Evolutionary conservation across 306 rosid species (phyloP), one percentile per base, ranked within the genome.

Genomic region (Rosa lucieae): DNA sequence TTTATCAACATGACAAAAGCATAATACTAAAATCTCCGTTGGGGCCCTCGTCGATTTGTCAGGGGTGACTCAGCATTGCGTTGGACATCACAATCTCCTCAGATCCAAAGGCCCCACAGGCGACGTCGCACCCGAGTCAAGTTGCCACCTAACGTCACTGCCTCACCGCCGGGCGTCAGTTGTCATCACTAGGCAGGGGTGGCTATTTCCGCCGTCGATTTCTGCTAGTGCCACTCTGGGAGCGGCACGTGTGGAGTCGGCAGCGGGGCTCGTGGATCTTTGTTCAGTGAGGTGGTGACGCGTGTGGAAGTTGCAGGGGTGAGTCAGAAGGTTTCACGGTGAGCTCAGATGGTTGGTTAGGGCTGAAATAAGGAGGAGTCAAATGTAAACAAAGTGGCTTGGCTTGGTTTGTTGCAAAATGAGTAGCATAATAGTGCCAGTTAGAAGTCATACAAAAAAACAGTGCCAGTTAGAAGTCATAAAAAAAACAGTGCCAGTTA

Each of bases 41-140:
- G 68, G 81, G 87, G 10, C 83, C 91, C 81, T 17, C 8, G 0
- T 0, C 1, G 3, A 12, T 5, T 18, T 53, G 63, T 79, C 84
- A 70, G 0, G 15, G 35, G 32, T 82, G 93, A 88, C 83, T 89
- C 92, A 86, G 92, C 81, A 10, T 5, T 72, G 89, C 69, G 89
- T 55, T 79, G 94, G 91, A 85, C 75, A 8, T 71, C 85, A 84
- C 81, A 48, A 86, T 53, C 77, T 63, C 52, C 52, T 2, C 0
- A 0, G 21, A 43, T 10, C 43, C 78, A 29, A 26, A 48, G 56
- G 20, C 1, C 18, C 8, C 3, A 0, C 13, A 86, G 87, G 21
- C 21, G 88, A 84, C 87, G 90, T 83, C 89, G 86, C 83, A 52
- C 48, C 58, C 3, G 82, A 56, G 66, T 89, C 92, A 84, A 83